Evolutionary conservation across 139 green algal genomes (phyloP), one percentile per base, ranked within the genome.

Genomic region (Chlamydomonas schloesseri): DNA sequence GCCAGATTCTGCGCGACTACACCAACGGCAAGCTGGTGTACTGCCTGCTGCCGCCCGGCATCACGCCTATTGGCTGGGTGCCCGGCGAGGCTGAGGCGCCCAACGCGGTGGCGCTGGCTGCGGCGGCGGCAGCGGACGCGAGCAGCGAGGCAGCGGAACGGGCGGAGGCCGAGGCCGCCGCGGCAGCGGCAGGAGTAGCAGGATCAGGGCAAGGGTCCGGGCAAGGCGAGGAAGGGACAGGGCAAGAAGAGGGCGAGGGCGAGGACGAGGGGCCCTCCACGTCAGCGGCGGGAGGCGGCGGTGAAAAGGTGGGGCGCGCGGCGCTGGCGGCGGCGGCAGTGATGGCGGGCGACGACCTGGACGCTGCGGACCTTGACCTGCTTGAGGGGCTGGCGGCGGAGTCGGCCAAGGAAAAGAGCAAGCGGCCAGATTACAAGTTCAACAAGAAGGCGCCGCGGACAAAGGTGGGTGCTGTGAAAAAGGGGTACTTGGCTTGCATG

Each of bases 1-100:
- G 98, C 31, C 83, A 89, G 80, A 55, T 99, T 2, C 87, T 99
- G 1, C 97, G 96, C 72, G 97, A 99, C 86, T 99, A 97, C 91
- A 92, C 95, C 20, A 87, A 89, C 26, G 98, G 98, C n/a, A 97
- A 97, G 87, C 92, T 99, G 70, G 86, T 98, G 70, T 94, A 95
- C 88, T 98, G 93, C 89, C 76, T 93, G 72, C 82, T 92, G 75
- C 97, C 97, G 14, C 97, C 97, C 0, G 93, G 88, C 24, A 91
- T 71, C 71, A 26, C 15, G 11, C 68, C 47, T 0, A 10, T 11
- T 8, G 68, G 72, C 55, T 87, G 73, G 50, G 50, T 89, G 53
- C 73, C 83, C 20, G 73, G 82, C 9, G 31, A 31, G 20, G 67
- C n/a, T 6, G 78, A 47, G 18, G 60, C 60, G 23, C 18, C 24